A percentile compares a stretch with the other conserved stretches of the same genome.
These are phyloP conservation scores for Ganoderma multipileum DNA, from an alignment of 1,284 basidiomycete species.

Conservation along the genomic window DNA sequence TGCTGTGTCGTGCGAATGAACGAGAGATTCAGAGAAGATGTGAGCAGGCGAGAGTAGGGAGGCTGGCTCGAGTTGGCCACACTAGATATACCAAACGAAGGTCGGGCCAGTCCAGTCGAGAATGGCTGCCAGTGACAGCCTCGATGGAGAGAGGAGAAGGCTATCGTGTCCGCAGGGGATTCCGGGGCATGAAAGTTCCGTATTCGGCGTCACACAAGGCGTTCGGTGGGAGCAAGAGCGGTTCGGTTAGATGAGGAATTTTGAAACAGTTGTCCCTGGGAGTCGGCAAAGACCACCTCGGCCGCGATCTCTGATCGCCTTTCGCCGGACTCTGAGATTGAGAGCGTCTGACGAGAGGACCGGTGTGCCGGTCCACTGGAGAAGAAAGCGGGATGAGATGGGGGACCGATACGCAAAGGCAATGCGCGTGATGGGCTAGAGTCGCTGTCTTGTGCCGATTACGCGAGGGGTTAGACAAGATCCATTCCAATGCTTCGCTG, in stretches of 20 bases:
- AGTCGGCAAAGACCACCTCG: not conserved
- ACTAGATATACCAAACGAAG: constrained; percentile 19
- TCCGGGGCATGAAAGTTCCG: constrained; percentile 17
- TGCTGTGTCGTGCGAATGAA: not conserved
- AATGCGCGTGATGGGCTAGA: not conserved
- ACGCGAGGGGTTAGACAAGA: not conserved
- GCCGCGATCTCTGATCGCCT: not conserved
- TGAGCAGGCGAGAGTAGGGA: not conserved
- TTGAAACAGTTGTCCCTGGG: not conserved
- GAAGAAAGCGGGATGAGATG: not conserved
- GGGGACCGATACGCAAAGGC: not conserved
- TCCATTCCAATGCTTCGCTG: not conserved
- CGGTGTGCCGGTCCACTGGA: not conserved
- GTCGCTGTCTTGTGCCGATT: not conserved
- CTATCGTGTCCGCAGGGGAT: constrained; percentile 17
- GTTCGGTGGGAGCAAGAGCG: not conserved
- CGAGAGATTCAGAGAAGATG: not conserved
- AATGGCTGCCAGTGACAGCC: constrained; percentile 11
- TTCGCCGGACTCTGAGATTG: not conserved
- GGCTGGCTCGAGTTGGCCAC: not conserved
- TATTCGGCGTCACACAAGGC: constrained; percentile 1
- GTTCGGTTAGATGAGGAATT: not conserved
- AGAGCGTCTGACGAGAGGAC: not conserved
- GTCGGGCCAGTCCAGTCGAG: constrained; percentile 20
- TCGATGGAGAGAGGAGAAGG: constrained; percentile 13